A percentile compares a stretch with the other conserved stretches of the same genome.
phyloP scores from a whole-genome alignment of 805 yeast species.

The Lachancea thermotolerans region DNA sequence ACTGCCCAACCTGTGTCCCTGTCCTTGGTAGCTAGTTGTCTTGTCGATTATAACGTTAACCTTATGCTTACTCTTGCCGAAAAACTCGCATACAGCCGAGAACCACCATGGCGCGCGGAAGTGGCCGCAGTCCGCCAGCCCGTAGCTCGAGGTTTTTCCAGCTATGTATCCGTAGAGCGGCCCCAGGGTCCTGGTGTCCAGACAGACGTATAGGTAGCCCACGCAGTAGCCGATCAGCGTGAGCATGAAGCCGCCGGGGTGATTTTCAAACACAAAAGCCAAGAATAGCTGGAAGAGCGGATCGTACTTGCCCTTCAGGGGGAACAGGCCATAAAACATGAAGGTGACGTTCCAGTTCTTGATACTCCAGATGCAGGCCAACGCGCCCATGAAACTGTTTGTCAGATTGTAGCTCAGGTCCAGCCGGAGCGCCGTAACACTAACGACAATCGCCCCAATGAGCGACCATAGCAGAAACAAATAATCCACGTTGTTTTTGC shows the following conservation, averaged over 20 bases:
- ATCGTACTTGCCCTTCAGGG: constrained; percentile 49
- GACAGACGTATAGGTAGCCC: constrained; percentile 55
- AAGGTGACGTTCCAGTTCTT: constrained; percentile 46
- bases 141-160: constrained; percentile 6
- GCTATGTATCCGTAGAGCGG: constrained; percentile 36
- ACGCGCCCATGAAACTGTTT: constrained; percentile 23
- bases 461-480: constrained; percentile 23
- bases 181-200: constrained; percentile 51
- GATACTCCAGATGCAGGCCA: constrained; percentile 58
- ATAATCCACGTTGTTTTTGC: constrained; percentile 20
- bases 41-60: constrained; percentile 3
- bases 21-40: constrained; percentile 18
- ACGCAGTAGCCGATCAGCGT: constrained; percentile 46
- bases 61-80: not conserved
- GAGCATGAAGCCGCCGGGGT: constrained; percentile 39
- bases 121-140: constrained; percentile 6
- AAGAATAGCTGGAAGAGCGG: constrained; percentile 34
- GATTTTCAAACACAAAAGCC: constrained; percentile 38
- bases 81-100: constrained; percentile 1
- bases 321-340: constrained; percentile 48
- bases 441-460: constrained; percentile 10
- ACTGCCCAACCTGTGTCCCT: constrained; percentile 33
- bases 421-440: constrained; percentile 6
- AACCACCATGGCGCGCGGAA: constrained; percentile 13
- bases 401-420: constrained; percentile 10